A percentile compares a stretch with the other conserved stretches of the same genome.
These are phyloP conservation scores for Volvariella surrecta DNA, from an alignment of 1,284 basidiomycete species.

Conservation along the genomic window DNA sequence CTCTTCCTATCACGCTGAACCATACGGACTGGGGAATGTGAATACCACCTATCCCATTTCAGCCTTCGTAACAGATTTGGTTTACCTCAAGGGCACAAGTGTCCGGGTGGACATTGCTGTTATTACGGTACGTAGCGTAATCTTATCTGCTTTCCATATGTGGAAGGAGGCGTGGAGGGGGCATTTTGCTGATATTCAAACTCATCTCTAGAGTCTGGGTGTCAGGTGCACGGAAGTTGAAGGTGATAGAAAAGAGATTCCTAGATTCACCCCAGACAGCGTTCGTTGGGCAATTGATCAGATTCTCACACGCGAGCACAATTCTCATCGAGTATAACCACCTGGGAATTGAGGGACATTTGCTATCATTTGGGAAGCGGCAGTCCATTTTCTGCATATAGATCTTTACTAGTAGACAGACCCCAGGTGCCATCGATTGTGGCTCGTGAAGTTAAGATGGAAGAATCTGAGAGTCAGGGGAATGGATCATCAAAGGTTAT, in stretches of 20 bases:
- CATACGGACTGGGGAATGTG: slow-evolving; percentile 46
- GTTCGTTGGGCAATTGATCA: slow-evolving; percentile 40
- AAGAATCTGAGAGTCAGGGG: too few relatives aligned
- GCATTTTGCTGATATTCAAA: slow-evolving; percentile 3
- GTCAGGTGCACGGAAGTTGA: slow-evolving; percentile 45
- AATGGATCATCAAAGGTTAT: too few relatives aligned
- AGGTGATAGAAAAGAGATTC: slow-evolving; percentile 21
- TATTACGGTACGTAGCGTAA: slow-evolving; percentile 45
- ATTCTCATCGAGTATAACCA: too few relatives aligned
- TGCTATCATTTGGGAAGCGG: too few relatives aligned
- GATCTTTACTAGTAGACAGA: too few relatives aligned
- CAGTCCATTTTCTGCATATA: too few relatives aligned
- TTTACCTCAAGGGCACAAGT: slow-evolving; percentile 60
- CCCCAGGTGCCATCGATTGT: too few relatives aligned
- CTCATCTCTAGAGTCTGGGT: slow-evolving; percentile 38
- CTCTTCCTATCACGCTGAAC: slow-evolving; percentile 39
- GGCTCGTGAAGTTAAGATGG: too few relatives aligned
- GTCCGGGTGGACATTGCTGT: slow-evolving; percentile 53
- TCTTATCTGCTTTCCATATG: not conserved
- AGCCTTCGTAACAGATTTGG: slow-evolving; percentile 77
- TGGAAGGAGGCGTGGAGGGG: not conserved
- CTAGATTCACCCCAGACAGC: slow-evolving; percentile 40
- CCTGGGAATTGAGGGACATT: too few relatives aligned
- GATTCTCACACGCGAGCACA: slow-evolving; percentile 22
- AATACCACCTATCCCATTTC: slow-evolving; percentile 58